These are phyloP conservation scores for Leccinum truebloodii DNA, from an alignment of 768 basidiomycete genomes.

Conservation along the genomic window DNA sequence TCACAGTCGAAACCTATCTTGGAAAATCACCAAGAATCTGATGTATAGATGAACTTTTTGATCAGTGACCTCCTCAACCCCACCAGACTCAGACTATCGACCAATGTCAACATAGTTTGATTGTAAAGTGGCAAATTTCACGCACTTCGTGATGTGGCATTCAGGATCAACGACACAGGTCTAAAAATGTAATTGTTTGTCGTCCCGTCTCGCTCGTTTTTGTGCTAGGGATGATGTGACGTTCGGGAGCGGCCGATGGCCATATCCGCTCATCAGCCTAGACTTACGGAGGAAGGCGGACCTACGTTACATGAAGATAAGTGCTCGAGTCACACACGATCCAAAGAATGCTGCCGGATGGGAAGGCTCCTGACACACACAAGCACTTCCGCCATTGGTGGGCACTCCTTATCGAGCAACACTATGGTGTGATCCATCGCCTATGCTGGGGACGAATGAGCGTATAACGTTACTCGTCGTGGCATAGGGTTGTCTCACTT, in stretches of 20 bases:
- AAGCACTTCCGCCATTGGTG: constrained; percentile 30
- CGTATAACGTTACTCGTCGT: constrained; percentile 2
- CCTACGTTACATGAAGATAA: constrained; percentile 9
- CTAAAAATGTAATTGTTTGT: neutral
- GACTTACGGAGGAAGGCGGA: constrained; percentile 1
- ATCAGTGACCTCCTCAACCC: neutral
- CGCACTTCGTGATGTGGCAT: constrained; percentile 1
- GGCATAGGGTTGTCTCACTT: constrained; percentile 4
- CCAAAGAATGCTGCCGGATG: constrained; percentile 15
- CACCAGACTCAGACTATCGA: neutral
- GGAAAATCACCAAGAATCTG: constrained; percentile 6
- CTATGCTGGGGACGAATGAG: neutral
- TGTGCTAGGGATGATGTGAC: neutral
- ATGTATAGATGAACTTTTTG: neutral
- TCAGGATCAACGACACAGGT: neutral
- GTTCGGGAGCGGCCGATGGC: constrained; percentile 17
- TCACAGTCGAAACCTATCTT: constrained; percentile 10
- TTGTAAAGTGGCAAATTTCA: constrained; percentile 8
- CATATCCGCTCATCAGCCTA: constrained; percentile 18
- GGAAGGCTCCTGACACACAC: constrained; percentile 10
- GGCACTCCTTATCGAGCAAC: constrained; percentile 12
- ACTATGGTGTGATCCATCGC: constrained; percentile 4
- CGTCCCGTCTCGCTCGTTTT: constrained; percentile 2
- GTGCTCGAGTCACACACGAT: constrained; percentile 12
- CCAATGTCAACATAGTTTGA: constrained; percentile 3